phyloP scores from a whole-genome alignment of 176 grass and related monocot genomes.

The Elaeis guineensis region DNA sequence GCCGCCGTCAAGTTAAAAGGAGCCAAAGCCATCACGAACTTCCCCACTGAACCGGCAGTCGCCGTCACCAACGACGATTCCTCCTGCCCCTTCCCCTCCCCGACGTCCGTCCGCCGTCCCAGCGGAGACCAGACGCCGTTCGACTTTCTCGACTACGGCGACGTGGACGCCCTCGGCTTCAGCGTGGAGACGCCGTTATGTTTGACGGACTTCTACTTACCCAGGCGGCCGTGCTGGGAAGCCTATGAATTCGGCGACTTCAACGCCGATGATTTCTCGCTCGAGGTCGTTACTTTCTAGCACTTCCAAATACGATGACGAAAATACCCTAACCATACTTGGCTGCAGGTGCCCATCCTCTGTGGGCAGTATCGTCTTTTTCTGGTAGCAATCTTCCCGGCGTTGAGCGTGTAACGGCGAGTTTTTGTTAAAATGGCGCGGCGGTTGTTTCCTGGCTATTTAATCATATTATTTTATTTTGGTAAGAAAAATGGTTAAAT shows the following conservation, averaged over 20 bases:
- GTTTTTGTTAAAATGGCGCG: too few relatives aligned
- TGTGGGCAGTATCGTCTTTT: not conserved
- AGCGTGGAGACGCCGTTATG: constrained; percentile 1
- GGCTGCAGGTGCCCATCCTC: too few relatives aligned
- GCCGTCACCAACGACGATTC: not conserved
- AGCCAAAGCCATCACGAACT: constrained; percentile 34
- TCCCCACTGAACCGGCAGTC: not conserved
- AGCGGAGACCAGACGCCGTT: constrained; percentile 23
- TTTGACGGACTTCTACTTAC: constrained; percentile 32
- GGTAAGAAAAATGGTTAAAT: too few relatives aligned
- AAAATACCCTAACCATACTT: not conserved
- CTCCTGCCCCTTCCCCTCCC: constrained; percentile 35
- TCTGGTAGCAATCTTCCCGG: too few relatives aligned
- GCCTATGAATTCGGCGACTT: constrained; percentile 31
- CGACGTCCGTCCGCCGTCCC: constrained; percentile 28
- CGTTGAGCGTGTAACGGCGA: too few relatives aligned
- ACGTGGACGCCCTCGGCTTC: constrained; percentile 27
- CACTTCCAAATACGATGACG: not conserved
- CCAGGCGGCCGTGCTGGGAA: constrained; percentile 32
- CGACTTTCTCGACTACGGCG: constrained; percentile 23
- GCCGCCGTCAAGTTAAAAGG: constrained; percentile 49
- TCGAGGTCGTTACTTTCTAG: not conserved
- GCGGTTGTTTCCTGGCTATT: too few relatives aligned
- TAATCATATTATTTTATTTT: too few relatives aligned
- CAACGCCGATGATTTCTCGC: constrained; percentile 11